A percentile compares a stretch with the other conserved stretches of the same genome.
These are phyloP conservation scores for Cryptococcus floricola DNA, from an alignment of 1,284 basidiomycete genomes.

Conservation along the genomic window DNA sequence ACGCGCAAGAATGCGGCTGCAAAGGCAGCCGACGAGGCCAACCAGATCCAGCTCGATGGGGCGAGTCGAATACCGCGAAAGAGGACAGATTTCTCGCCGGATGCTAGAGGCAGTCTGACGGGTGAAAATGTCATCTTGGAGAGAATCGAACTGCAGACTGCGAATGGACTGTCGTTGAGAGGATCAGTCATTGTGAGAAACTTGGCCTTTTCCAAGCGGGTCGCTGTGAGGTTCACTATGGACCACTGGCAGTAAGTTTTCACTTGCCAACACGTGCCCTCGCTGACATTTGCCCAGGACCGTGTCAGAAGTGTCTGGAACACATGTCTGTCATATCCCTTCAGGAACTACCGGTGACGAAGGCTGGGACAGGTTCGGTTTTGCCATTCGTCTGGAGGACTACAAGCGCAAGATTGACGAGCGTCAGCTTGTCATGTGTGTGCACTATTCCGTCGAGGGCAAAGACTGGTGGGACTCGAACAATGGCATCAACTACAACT, in stretches of 20 bases:
- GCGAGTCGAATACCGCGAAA: slow-evolving; percentile 41
- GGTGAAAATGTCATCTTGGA: slow-evolving; percentile 47
- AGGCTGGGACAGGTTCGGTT: slow-evolving; percentile 53
- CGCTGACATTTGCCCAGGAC: slow-evolving; percentile 40
- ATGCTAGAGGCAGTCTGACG: slow-evolving; percentile 30
- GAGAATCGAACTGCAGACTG: slow-evolving; percentile 38
- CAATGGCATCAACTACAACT: slow-evolving; percentile 49
- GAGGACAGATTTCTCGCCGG: slow-evolving; percentile 46
- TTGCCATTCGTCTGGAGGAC: slow-evolving; percentile 66
- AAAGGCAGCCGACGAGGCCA: slow-evolving; percentile 27
- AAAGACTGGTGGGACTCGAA: slow-evolving; percentile 54
- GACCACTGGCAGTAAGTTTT: slow-evolving; percentile 55
- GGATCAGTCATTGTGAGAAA: slow-evolving; percentile 54
- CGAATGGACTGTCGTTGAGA: slow-evolving; percentile 38
- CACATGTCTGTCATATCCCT: slow-evolving; percentile 49
- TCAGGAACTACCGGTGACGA: slow-evolving; percentile 44
- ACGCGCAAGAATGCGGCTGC: slow-evolving; percentile 39
- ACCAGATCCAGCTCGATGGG: slow-evolving; percentile 31
- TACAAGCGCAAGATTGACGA: slow-evolving; percentile 64
- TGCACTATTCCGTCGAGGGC: slow-evolving; percentile 55
- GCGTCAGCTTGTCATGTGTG: slow-evolving; percentile 63
- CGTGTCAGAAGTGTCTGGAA: slow-evolving; percentile 52
- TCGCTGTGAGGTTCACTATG: slow-evolving; percentile 55
- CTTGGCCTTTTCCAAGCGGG: slow-evolving; percentile 55
- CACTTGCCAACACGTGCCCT: not conserved